Evolutionary conservation across 768 basidiomycete species (phyloP), one percentile per base, ranked within the genome.

Genomic region (Boletus pseudopeckii): DNA sequence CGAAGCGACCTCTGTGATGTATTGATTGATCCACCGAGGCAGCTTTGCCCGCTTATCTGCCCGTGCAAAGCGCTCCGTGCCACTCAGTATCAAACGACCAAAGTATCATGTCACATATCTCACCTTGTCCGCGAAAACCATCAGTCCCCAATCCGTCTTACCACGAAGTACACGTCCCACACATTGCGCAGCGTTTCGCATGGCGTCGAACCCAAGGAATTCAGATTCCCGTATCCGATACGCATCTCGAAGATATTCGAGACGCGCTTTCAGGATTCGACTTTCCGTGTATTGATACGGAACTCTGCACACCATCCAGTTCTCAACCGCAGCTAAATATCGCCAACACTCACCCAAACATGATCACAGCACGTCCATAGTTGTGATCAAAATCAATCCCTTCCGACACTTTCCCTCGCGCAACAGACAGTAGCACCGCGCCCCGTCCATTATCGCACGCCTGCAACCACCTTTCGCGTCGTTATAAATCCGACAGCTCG

Each of bases 301-400:
- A 11, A 96, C 90, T 24, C 92, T 94, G 64, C 20, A 48, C 10
- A 38, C 18, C 39, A 34, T 56, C 47, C 45, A 60, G 39, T 37
- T 20, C 41, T 39, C 34, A 46, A 41, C 18, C 32, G 26, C 47
- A 46, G 43, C 46, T 9, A 34, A 50, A 48, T n/a, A 32, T 28
- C 1, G 30, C 7, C 57, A 30, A 30, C 45, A 62, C 71, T 69
- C 69, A 93, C 92, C 97, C 97, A 75, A 99, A 98, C 97, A 99
- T 98, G 69, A 99, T 93, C 68, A 98, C 94, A 61, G 97, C 97
- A 46, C 97, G 83, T 2, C 97, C 97, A 67, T 98, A 99, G 69
- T 99, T 98, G 72, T 99, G 97, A 69, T 99, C 97, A 65, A 99
- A 99, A 83, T 99, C 97, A 64, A 99, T 99, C n/a, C 97, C 97